phyloP scores from a whole-genome alignment of 164 flowering plant species.

The Liriodendron chinense region DNA sequence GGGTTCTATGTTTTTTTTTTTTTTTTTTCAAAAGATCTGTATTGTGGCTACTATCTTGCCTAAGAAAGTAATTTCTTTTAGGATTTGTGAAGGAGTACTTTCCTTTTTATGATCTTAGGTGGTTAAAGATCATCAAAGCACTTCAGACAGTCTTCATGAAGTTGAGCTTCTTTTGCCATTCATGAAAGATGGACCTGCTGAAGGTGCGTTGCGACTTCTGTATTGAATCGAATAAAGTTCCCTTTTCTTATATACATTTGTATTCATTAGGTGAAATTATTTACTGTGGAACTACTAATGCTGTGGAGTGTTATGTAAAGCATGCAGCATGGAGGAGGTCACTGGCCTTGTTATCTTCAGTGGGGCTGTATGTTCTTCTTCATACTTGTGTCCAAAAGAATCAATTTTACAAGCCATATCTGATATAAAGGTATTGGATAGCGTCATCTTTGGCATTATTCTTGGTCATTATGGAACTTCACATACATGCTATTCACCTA shows the following conservation, averaged over 20 bases:
- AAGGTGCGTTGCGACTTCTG: conserved; percentile 42
- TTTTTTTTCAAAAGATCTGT: no score
- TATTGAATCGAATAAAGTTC: background rate
- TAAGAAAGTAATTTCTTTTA: background rate
- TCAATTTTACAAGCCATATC: conserved; percentile 70
- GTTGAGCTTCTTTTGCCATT: conserved; percentile 85
- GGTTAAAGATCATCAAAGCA: conserved; percentile 42
- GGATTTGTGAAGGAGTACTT: no score
- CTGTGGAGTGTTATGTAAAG: conserved; percentile 34
- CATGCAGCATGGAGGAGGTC: conserved; percentile 64
- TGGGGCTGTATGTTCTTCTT: conserved; percentile 73
- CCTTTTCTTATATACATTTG: background rate
- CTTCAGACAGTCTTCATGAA: conserved; percentile 58
- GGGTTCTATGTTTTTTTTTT: no score
- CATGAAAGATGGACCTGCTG: conserved; percentile 41
- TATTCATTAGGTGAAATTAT: background rate
- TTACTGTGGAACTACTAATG: background rate
- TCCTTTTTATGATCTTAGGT: conserved; percentile 34
- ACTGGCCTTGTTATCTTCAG: conserved; percentile 49
- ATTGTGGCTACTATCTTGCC: background rate
- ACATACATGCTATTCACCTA: background rate
- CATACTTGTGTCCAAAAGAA: conserved; percentile 70
- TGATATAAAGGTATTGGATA: conserved; percentile 68
- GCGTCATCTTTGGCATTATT: conserved; percentile 2
- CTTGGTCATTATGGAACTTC: background rate